These are phyloP conservation scores for Hymenoscyphus fraxineus DNA, from an alignment of 2,329 filamentous ascomycete species.

Conservation along the genomic window DNA sequence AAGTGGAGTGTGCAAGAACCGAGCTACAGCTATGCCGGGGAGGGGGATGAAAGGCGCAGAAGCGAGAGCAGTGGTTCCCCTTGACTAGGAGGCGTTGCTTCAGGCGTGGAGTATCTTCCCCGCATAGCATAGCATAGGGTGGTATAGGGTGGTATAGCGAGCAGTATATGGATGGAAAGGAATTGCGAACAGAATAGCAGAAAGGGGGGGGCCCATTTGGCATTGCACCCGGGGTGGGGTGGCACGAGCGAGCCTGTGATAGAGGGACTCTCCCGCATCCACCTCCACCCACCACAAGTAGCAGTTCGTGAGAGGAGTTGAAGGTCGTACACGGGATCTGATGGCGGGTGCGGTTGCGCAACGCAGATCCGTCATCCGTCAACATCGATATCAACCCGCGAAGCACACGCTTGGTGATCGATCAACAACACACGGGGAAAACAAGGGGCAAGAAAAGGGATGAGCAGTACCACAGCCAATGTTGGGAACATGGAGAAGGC, in stretches of 20 bases:
- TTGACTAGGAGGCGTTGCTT: background rate
- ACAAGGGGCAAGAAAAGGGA: constrained; percentile 11
- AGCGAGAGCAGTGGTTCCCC: background rate
- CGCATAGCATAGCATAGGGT: too few species aligned
- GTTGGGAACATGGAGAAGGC: constrained; percentile 4
- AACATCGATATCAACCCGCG: background rate
- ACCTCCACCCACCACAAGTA: background rate
- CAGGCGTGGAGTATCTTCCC: background rate
- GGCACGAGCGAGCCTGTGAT: background rate
- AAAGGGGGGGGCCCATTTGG: background rate
- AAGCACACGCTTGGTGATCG: constrained; percentile 7
- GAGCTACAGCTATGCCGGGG: background rate
- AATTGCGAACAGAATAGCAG: background rate
- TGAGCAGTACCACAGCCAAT: constrained; percentile 12
- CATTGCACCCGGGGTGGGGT: background rate
- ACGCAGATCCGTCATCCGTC: background rate
- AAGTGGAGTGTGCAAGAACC: background rate
- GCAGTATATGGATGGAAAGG: background rate
- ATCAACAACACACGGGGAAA: background rate
- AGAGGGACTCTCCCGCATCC: background rate
- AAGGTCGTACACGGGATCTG: constrained; percentile 13
- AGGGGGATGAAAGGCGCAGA: constrained; percentile 2
- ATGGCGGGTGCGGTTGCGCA: constrained; percentile 6
- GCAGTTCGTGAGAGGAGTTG: background rate
- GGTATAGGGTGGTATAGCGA: background rate